Evolutionary conservation across 2,329 filamentous ascomycete species (phyloP), one percentile per base, ranked within the genome.

Genomic region (Xylariaceae sp.): DNA sequence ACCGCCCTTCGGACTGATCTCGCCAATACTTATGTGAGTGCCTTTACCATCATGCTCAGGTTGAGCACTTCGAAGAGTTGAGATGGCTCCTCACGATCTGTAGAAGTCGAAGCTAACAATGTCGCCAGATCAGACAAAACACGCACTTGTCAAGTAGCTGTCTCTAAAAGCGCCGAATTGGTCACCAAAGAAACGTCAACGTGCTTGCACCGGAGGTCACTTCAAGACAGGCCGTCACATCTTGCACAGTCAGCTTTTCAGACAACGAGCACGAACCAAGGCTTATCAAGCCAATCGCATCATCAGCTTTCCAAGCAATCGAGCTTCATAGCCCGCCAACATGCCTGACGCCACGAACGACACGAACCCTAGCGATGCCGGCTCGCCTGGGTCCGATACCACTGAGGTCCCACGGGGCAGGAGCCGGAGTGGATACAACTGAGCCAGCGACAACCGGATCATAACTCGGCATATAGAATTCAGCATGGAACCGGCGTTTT

Each of bases 401-500:
- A 43, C 57, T 4, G 57, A 61, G 31, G 59, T 60, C 27, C 60
- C 62, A 30, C 62, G 66, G 19, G 66, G 66, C 6, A 62, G 64
- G 55, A 68, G 66, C 60, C 62, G 65, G 34, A 68, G 65, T 50
- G 65, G 65, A 41, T 68, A 68, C 58, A 68, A 68, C 58, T 68
- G 53, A 59, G 35, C 3, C 26, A 39, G 11, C 37, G 40, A 49
- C 19, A 34, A 41, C 12, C 4, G 12, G 39, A 34, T 39, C 12
- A 35, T 8, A 12, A 27, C 48, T 37, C 12, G 6, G 19, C 26
- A 11, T 11, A 11, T 7, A n/a, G 41, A 34, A 47, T 43, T 27
- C 46, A 56, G 39, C 50, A 53, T 57, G 34, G 50, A 29, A 53
- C 12, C 32, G 58, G 55, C 55, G 55, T 56, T 58, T 11, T 54